Evolutionary conservation across 306 rosid genomes (phyloP), one percentile per base, ranked within the genome.

Genomic region (Cicer judaicum): DNA sequence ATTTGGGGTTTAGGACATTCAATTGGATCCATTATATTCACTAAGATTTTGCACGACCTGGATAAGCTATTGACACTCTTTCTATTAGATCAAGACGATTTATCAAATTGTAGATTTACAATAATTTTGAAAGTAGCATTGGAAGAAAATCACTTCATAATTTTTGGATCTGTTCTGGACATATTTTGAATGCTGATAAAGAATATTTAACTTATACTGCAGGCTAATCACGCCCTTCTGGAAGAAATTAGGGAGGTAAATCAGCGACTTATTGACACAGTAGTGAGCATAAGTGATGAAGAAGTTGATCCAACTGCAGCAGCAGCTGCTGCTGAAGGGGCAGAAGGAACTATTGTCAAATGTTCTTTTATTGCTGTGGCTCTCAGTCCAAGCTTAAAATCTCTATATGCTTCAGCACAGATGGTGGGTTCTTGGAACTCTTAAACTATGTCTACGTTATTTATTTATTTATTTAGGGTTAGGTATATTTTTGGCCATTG

Each of bases 241-340:
- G 98, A 95, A 84, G 99, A 95, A 88, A 92, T 95, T 63, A 81
- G 88, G 84, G 97, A 90, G 80, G 90, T 95, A 82, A 95, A 95
- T 85, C 93, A 86, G 67, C 84, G 90, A 41, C 99, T 95, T 73
- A 95, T 95, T 19, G 98, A 95, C 84, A 95, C 96, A 2, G 91
- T 92, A 43, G 92, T 95, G 39, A 90, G 84, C 74, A 80, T 89
- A 76, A 92, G 95, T 78, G 89, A 92, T 50, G 98, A 95, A 84
- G 96, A 90, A 42, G 92, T 88, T 63, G 96, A 92, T 83, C 91
- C 93, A 76, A 85, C 92, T 61, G 87, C 88, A 29, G 89, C 89
- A 5, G 96, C 89, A 21, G 88, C 89, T 19, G 84, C 91, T 78
- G 85, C 87, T 76, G 95, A 84, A 75, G 93, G 95, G 55, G 87